Conservation (phyloP, 2,329 filamentous ascomycete genomes). For the Pseudocercospora cruenta region DNA sequence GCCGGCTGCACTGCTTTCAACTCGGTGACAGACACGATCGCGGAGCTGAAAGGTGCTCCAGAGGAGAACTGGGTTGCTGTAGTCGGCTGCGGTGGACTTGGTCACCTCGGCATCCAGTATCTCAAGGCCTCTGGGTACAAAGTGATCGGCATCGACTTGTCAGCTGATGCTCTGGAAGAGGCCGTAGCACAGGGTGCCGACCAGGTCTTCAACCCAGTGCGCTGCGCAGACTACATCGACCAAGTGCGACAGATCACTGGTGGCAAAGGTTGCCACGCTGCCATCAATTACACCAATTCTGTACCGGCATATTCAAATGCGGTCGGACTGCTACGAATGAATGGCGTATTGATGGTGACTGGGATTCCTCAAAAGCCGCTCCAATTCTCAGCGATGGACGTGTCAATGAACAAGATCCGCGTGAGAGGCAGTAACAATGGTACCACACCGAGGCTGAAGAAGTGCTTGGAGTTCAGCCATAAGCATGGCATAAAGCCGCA, state of each 20-base stretch:
- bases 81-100: constrained; percentile 22
- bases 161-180: constrained; percentile 38
- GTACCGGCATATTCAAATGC: constrained; percentile 18
- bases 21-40: constrained; percentile 30
- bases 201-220: constrained; percentile 24
- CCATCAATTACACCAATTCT: constrained; percentile 28
- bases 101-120: constrained; percentile 52
- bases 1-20: constrained; percentile 26
- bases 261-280: constrained; percentile 25
- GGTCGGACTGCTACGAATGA: constrained; percentile 17
- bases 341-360: constrained; percentile 25
- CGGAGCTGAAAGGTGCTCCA: constrained; percentile 18
- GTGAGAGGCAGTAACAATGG: constrained; percentile 25
- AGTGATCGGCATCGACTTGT: constrained; percentile 51
- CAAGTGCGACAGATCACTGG: constrained; percentile 19
- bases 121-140: constrained; percentile 52
- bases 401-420: constrained; percentile 21
- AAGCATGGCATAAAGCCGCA: constrained; percentile 24
- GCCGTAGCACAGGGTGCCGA: constrained; percentile 23
- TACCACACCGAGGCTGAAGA: constrained; percentile 19
- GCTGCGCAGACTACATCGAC: constrained; percentile 17
- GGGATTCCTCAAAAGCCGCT: constrained; percentile 27
- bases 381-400: constrained; percentile 23
- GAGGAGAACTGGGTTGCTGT: constrained; percentile 20
- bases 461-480: constrained; percentile 24